Percentiles rank a stretch among this genome's conserved stretches.
These are phyloP conservation scores for Apiosordaria backusii DNA, from an alignment of 495 filamentous ascomycete species.

Conservation along the genomic window DNA sequence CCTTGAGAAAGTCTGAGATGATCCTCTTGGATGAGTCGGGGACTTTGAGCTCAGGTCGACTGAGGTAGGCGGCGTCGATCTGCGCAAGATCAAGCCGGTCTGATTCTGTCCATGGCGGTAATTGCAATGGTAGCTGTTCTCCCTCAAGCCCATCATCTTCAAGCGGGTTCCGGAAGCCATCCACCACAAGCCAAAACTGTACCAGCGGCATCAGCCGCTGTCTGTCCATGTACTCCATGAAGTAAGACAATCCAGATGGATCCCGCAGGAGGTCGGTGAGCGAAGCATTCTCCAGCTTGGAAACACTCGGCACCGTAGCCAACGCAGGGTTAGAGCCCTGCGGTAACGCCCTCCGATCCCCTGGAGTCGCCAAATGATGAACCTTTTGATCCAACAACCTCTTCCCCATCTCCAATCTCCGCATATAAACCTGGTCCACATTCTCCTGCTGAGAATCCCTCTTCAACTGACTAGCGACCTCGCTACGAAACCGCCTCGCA, in stretches of 20 bases:
- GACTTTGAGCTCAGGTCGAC: conserved; percentile 74
- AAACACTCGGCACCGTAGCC: conserved; percentile 40
- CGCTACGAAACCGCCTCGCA: conserved; percentile 83
- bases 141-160: conserved; percentile 80
- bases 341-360: conserved; percentile 44
- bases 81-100: conserved; percentile 84
- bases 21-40: conserved; percentile 60
- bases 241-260: conserved; percentile 87
- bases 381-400: conserved; percentile 86
- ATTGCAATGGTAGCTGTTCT: conserved; percentile 56
- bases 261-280: conserved; percentile 81
- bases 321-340: conserved; percentile 19
- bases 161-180: conserved; percentile 92
- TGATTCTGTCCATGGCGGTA: conserved; percentile 71
- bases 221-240: conserved; percentile 99
- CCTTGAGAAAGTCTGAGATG: conserved; percentile 74
- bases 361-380: conserved; percentile 68
- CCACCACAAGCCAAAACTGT: conserved; percentile 98
- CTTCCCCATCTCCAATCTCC: conserved; percentile 88
- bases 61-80: conserved; percentile 86
- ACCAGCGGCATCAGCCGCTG: conserved; percentile 81
- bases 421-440: conserved; percentile 80
- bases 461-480: conserved; percentile 89
- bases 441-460: conserved; percentile 72
- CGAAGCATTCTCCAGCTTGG: conserved; percentile 65